A percentile compares a stretch with the other conserved stretches of the same genome.
Evolutionary conservation across 2,329 filamentous ascomycete genomes (phyloP).

Genomic region (Chaetomiaceae sp.): DNA sequence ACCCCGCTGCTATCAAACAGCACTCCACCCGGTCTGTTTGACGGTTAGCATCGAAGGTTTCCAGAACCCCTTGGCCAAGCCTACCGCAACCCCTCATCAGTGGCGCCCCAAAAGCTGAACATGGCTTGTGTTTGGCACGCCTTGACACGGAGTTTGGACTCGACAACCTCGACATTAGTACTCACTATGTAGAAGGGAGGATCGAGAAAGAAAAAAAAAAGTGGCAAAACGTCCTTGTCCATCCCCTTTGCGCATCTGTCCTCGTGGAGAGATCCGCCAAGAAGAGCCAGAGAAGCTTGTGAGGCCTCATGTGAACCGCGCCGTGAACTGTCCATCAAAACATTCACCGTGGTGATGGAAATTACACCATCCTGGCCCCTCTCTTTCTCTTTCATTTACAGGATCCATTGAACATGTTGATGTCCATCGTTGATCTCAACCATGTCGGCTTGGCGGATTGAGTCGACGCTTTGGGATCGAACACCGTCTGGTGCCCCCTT

Average conservation of each 20-base stretch:
- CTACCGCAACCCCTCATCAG: not conserved
- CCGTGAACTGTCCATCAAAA: not conserved
- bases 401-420: slow-evolving; percentile 7
- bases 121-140: not conserved
- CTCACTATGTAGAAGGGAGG: not conserved
- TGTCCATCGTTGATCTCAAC: slow-evolving; percentile 1
- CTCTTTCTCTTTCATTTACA: slow-evolving; percentile 15
- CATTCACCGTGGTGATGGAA: not conserved
- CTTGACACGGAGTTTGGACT: too few relatives aligned
- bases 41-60: slow-evolving; percentile 1
- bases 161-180: not conserved
- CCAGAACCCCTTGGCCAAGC: not conserved
- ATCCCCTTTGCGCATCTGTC: not conserved
- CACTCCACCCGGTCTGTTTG: not conserved
- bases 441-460: slow-evolving; percentile 9
- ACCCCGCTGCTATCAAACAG: not conserved
- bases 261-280: not conserved
- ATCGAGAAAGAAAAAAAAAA: not conserved
- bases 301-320: not conserved
- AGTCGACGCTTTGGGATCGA: slow-evolving; percentile 12
- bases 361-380: slow-evolving; percentile 10
- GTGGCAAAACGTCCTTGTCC: slow-evolving; percentile 1
- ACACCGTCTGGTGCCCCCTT: slow-evolving; percentile 16
- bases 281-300: not conserved
- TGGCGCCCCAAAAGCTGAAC: not conserved